Evolutionary conservation across 164 flowering plant genomes (phyloP).

Genomic region (Aristolochia contorta): DNA sequence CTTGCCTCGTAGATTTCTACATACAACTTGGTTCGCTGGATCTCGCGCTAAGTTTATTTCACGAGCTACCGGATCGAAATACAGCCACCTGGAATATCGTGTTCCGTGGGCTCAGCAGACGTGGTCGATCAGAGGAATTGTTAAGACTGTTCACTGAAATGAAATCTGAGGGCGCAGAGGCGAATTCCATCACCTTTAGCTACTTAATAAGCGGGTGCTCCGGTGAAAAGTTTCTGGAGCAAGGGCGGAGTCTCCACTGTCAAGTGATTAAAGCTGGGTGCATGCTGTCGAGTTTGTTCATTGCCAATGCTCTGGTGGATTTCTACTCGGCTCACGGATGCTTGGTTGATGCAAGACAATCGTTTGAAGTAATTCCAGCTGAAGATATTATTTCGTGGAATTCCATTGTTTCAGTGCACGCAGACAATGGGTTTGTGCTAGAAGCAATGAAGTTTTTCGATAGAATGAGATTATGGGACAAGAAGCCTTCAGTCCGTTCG

Average conservation of each 20-base stretch:
- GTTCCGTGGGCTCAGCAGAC: slow-evolving; percentile 30
- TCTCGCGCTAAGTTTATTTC: slow-evolving; percentile 35
- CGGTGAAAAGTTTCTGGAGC: too few species aligned
- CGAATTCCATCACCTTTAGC: slow-evolving; percentile 47
- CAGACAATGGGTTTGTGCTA: slow-evolving; percentile 23
- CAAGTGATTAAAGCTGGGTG: slow-evolving; percentile 44
- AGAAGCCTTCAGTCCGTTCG: slow-evolving; percentile 42
- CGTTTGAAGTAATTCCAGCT: slow-evolving; percentile 32
- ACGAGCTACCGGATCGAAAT: slow-evolving; percentile 40
- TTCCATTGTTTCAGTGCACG: slow-evolving; percentile 49
- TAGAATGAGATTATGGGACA: slow-evolving; percentile 52
- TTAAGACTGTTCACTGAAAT: slow-evolving; percentile 24
- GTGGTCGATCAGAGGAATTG: slow-evolving; percentile 11
- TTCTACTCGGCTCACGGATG: slow-evolving; percentile 50
- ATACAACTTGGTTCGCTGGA: slow-evolving; percentile 26
- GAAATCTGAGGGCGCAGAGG: slow-evolving; percentile 31
- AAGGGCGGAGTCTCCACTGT: slow-evolving; percentile 37
- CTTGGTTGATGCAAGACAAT: slow-evolving; percentile 31
- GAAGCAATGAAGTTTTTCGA: slow-evolving; percentile 40
- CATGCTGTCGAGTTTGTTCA: slow-evolving; percentile 35
- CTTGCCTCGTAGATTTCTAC: slow-evolving; percentile 37
- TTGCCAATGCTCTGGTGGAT: slow-evolving; percentile 67
- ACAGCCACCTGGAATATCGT: slow-evolving; percentile 54
- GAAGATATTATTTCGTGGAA: slow-evolving; percentile 71
- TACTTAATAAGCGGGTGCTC: slow-evolving; percentile 43